A percentile compares a stretch with the other conserved stretches of the same genome.
Evolutionary conservation across 2,329 filamentous ascomycete genomes (phyloP).

Genomic region (Paraphoma sp.): DNA sequence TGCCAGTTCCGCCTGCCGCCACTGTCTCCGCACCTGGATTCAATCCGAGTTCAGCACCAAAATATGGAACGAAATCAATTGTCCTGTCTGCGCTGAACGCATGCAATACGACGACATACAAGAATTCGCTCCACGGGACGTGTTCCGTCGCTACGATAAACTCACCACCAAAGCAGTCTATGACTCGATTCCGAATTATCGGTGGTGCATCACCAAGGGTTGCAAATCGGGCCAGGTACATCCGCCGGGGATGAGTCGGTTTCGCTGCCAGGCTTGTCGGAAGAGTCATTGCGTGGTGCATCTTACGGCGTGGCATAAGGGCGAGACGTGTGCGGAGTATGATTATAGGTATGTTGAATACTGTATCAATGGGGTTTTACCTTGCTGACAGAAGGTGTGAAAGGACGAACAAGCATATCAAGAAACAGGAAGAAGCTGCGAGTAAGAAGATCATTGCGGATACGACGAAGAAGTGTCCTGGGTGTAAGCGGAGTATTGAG

Average conservation of each 20-base stretch:
- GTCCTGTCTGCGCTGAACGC: conserved; percentile 55
- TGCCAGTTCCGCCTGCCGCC: conserved; percentile 39
- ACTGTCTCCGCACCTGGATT: conserved; percentile 51
- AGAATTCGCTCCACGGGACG: conserved; percentile 52
- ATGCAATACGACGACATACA: conserved; percentile 57
- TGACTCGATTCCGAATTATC: conserved; percentile 54
- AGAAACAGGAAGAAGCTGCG: conserved; percentile 36
- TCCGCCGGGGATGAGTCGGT: conserved; percentile 49
- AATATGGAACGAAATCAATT: conserved; percentile 57
- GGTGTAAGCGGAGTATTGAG: conserved; percentile 49
- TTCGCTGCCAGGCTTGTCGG: conserved; percentile 46
- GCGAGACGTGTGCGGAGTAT: conserved; percentile 50
- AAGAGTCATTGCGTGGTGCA: conserved; percentile 47
- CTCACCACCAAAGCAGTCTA: conserved; percentile 55
- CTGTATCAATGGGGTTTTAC: background rate
- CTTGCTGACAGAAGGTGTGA: background rate
- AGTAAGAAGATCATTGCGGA: conserved; percentile 35
- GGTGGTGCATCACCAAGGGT: conserved; percentile 59
- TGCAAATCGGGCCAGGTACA: conserved; percentile 64
- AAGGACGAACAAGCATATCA: conserved; percentile 27
- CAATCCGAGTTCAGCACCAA: conserved; percentile 43
- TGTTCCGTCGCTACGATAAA: conserved; percentile 53
- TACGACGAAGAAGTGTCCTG: conserved; percentile 49
- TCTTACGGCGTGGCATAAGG: conserved; percentile 45
- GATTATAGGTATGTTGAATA: conserved; percentile 36